Evolutionary conservation across 2,329 filamentous ascomycete genomes (phyloP), one percentile per base, ranked within the genome.

Genomic region (Leptographium wingfieldii): DNA sequence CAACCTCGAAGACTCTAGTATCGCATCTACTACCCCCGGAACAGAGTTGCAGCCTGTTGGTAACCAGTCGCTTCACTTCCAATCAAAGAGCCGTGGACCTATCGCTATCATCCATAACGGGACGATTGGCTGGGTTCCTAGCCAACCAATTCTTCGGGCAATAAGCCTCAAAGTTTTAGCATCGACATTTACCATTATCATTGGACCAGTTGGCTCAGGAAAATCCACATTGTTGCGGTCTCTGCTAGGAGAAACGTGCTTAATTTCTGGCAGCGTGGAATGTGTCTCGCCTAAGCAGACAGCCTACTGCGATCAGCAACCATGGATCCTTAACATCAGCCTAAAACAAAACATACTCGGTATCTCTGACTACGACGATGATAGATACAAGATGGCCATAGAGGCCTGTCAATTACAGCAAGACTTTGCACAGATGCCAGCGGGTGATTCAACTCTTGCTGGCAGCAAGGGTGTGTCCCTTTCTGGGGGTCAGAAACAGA

Each of bases 151-250:
- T 1, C 61, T 73, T 1, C 62, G 62, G 0, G 58, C 67, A 1
- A 65, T 73, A 11, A 64, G 63, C n/a, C 22, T 72, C 7, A 27
- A 16, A 0, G 38, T 73, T 1, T 29, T 48, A 0, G 35, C 56
- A 0, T 62, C 66, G 4, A 67, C 63, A 0, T 58, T 73, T 0
- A 74, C 68, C 19, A 71, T 75, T 63, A 43, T 76, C 2, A 65
- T 74, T 0, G 74, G 75, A 0, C 70, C 69, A 0, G 73, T 76
- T 0, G 76, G 73, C 0, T 72, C 71, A 29, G 75, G 76, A n/a
- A 78, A 77, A 57, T 72, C 73, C 0, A 70, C 69, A 0, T 61
- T 76, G 0, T 60, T 76, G n/a, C 68, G 73, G 38, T 68, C 69
- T 0, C 65, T 77, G 0, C 63, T 75, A 0, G 72, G 74, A 0